Evolutionary conservation across 1,284 basidiomycete species (phyloP).

Genomic region (Meira nashicola): DNA sequence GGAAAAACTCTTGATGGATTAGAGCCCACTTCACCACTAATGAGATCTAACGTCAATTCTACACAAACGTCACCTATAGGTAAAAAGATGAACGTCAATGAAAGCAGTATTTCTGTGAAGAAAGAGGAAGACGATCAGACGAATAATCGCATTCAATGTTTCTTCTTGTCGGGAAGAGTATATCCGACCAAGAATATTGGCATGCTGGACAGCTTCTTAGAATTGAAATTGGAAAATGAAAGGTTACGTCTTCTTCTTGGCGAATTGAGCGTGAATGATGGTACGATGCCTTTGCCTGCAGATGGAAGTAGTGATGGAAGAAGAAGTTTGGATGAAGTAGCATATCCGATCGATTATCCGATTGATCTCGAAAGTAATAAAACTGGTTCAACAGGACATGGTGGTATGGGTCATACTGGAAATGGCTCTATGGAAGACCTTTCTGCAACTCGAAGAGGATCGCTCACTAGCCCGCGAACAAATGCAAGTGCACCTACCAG

Average conservation of each 20-base stretch:
- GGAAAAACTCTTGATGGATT: background rate
- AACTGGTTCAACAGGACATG: background rate
- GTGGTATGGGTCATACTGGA: background rate
- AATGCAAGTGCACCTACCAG: background rate
- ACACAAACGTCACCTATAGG: background rate
- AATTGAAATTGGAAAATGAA: slow-evolving; percentile 49
- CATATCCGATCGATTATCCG: background rate
- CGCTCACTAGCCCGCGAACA: background rate
- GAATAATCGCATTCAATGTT: slow-evolving; percentile 25
- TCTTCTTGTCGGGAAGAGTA: slow-evolving; percentile 41
- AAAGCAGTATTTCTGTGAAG: background rate
- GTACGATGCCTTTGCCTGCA: slow-evolving; percentile 8
- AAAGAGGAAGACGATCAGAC: background rate
- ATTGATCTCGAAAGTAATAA: too few relatives aligned
- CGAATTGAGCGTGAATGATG: slow-evolving; percentile 24
- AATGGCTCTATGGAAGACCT: too few relatives aligned
- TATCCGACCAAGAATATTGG: slow-evolving; percentile 44
- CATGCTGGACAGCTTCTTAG: slow-evolving; percentile 47
- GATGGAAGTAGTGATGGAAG: slow-evolving; percentile 9
- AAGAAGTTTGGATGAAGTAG: background rate
- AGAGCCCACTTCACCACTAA: background rate
- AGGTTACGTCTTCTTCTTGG: slow-evolving; percentile 32
- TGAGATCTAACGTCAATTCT: background rate
- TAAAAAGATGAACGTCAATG: background rate
- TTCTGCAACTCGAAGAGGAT: background rate